A percentile compares a stretch with the other conserved stretches of the same genome.
These are phyloP conservation scores for Penicillium aurantiogriseum DNA, from an alignment of 2,329 filamentous ascomycete species.

Conservation along the genomic window DNA sequence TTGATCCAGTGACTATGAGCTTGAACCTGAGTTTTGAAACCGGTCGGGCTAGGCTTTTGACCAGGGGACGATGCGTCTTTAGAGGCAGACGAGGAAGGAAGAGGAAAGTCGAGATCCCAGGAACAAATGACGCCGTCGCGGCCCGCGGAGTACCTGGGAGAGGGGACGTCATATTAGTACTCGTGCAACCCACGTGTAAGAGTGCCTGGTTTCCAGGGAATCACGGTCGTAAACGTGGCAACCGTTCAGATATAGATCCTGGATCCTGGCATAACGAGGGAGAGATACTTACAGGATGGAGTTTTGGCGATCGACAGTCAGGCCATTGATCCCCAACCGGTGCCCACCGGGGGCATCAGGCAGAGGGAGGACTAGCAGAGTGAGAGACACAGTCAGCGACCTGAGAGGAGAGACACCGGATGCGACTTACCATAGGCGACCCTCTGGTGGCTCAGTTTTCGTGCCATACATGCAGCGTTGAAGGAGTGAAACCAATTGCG, in stretches of 20 bases:
- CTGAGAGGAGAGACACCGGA: background rate
- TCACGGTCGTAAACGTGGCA: background rate
- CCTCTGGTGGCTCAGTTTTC: constrained; percentile 64
- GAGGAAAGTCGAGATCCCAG: constrained; percentile 68
- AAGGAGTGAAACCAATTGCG: constrained; percentile 26
- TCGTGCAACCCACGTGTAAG: constrained; percentile 14
- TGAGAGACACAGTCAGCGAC: constrained; percentile 10
- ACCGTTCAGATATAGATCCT: background rate
- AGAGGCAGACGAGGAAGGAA: constrained; percentile 29
- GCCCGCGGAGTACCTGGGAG: constrained; percentile 81
- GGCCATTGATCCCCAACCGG: constrained; percentile 88
- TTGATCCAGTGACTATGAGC: constrained; percentile 97
- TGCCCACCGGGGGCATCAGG: constrained; percentile 78
- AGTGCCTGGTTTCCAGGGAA: background rate
- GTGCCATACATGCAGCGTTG: constrained; percentile 54
- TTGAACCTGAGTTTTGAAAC: constrained; percentile 63
- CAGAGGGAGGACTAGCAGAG: constrained; percentile 63
- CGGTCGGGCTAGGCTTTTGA: constrained; percentile 44
- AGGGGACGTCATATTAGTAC: constrained; percentile 22
- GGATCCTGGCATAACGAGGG: background rate
- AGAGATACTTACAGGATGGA: constrained; percentile 71
- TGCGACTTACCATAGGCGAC: constrained; percentile 64
- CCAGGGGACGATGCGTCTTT: constrained; percentile 23
- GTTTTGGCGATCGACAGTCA: constrained; percentile 79
- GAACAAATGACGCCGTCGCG: constrained; percentile 94